Base-by-base conservation (phyloP, 106 monocot genomes). In the Cymbidium sinense region DNA sequence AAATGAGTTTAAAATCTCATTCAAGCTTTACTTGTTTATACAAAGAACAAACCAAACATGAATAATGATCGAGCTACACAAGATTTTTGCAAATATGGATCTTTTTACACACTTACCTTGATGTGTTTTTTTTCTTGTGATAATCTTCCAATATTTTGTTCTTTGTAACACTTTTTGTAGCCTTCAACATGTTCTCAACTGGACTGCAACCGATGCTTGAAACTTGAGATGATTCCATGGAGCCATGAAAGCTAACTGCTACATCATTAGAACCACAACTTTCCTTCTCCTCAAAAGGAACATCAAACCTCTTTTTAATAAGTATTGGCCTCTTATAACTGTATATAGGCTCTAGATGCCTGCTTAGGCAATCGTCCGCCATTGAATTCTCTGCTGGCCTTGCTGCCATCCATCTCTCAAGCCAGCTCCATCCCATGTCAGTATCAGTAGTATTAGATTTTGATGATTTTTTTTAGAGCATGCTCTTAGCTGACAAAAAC, bases 321-420 rank as follows among this genome's bases (percentile, higher is more conserved):
- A 88, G 39, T 8, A 79, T 52, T 5, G 77, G 37, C 50, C 82
- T 86, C 39, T 54, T 75, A 20, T 79, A 43, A 35, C 31, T 37
- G 5, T 28, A 76, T 17, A 79, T 37, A 25, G 78, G 71, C 29
- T 88, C 84, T 27, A 79, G 15, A 54, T 85, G 81, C 82, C 61
- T 86, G 65, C 41, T 79, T 35, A 70, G 35, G 61, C 86, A 86
- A 44, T 88, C 83, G 7, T 92, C 86, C 0, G 64, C 70, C 1
- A 74, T 62, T 0, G 72, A 81, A 43, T 74, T 86, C 29, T 89
- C 86, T 7, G 87, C 86, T 8, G 74, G 39, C 23, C 90, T 88
- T 37, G 92, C 87, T 12, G 95, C 95, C 95, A 92, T 95, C 95
- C 95, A 95, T 84, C 95, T 88, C 81, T 95, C 95, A 7, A 95